Evolutionary conservation across 2,329 filamentous ascomycete species (phyloP).

Genomic region (Fusarium sp.): DNA sequence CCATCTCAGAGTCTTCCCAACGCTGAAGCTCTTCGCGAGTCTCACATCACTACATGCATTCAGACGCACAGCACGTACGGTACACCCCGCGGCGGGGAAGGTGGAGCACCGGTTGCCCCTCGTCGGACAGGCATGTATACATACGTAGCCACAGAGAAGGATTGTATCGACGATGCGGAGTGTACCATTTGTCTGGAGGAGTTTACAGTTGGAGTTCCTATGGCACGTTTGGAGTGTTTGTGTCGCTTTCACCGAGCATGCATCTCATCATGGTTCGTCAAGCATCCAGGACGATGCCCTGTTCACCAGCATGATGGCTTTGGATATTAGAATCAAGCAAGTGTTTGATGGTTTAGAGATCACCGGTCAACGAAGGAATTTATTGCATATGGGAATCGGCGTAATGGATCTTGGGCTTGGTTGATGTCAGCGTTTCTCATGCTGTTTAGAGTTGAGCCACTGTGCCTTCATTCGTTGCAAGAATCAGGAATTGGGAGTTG

Average conservation of each 20-base stretch:
- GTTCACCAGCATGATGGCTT: slow-evolving; percentile 74
- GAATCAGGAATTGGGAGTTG: slow-evolving; percentile 4
- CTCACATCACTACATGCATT: slow-evolving; percentile 70
- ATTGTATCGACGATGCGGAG: slow-evolving; percentile 74
- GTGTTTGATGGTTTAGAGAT: slow-evolving; percentile 1
- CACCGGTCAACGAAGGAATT: neutral
- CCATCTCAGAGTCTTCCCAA: slow-evolving; percentile 67
- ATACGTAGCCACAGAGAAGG: slow-evolving; percentile 74
- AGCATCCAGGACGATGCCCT: slow-evolving; percentile 71
- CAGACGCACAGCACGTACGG: slow-evolving; percentile 64
- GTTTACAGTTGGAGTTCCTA: slow-evolving; percentile 69
- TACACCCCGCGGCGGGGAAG: slow-evolving; percentile 47
- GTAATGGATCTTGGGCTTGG: slow-evolving; percentile 23
- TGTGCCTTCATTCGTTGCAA: slow-evolving; percentile 32
- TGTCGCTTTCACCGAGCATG: slow-evolving; percentile 72
- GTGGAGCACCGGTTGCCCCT: slow-evolving; percentile 49
- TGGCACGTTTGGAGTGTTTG: slow-evolving; percentile 75
- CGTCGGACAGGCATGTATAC: slow-evolving; percentile 71
- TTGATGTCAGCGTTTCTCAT: slow-evolving; percentile 28
- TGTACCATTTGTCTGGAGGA: slow-evolving; percentile 77
- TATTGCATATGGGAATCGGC: slow-evolving; percentile 41
- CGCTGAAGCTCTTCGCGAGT: slow-evolving; percentile 66
- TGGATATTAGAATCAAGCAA: slow-evolving; percentile 56
- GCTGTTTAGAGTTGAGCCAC: slow-evolving; percentile 35
- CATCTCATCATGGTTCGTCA: slow-evolving; percentile 71